These are phyloP conservation scores for Trypethelium eluteriae DNA, from an alignment of 495 filamentous ascomycete species.

Conservation along the genomic window DNA sequence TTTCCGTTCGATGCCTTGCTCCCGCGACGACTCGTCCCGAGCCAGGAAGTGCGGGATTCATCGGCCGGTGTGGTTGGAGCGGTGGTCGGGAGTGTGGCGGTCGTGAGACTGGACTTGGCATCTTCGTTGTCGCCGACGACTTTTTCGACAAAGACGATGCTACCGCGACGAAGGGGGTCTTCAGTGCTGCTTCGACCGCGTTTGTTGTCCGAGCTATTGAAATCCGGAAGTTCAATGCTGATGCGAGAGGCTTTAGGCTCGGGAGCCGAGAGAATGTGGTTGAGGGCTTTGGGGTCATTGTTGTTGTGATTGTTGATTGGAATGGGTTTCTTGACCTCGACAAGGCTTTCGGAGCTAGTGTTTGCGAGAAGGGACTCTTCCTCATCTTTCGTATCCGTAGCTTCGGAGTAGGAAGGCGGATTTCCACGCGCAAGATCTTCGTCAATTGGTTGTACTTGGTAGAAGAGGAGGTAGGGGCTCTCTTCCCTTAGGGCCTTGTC, in stretches of 20 bases:
- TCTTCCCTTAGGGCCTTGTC: constrained; percentile 69
- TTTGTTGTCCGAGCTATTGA: neutral
- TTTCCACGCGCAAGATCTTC: constrained; percentile 47
- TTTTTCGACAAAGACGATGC: neutral
- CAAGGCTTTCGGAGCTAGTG: constrained; percentile 11
- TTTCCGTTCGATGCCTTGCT: neutral
- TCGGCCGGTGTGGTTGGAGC: constrained; percentile 23
- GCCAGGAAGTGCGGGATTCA: constrained; percentile 18
- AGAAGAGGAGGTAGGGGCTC: constrained; percentile 90
- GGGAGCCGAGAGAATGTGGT: constrained; percentile 13
- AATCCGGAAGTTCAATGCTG: constrained; percentile 11
- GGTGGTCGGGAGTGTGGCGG: constrained; percentile 8
- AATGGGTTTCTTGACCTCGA: neutral
- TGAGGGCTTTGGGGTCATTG: constrained; percentile 3
- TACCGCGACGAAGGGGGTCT: constrained; percentile 5
- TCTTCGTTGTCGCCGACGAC: constrained; percentile 11
- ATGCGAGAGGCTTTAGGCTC: constrained; percentile 17
- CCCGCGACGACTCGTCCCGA: constrained; percentile 16
- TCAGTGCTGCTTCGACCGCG: neutral
- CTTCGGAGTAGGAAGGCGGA: constrained; percentile 46
- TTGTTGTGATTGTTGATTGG: neutral
- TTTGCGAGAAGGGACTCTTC: constrained; percentile 13
- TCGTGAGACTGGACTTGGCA: constrained; percentile 16
- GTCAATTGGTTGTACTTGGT: constrained; percentile 82
- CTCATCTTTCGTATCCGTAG: constrained; percentile 22